Conservation (phyloP, 805 yeast species). For the Candida hispaniensis region DNA sequence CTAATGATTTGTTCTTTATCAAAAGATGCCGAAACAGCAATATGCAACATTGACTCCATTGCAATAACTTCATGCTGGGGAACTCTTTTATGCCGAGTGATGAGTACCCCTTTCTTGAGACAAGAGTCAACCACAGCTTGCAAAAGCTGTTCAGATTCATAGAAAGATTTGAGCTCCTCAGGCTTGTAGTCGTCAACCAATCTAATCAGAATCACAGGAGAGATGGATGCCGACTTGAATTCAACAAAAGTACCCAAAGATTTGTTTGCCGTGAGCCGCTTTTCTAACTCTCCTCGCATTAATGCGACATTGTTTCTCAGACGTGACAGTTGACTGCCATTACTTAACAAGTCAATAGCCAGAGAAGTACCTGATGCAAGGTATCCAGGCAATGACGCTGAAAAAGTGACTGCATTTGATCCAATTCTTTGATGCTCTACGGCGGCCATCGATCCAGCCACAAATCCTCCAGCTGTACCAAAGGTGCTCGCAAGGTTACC, state of each 20-base stretch:
- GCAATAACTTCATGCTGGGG: slow-evolving; percentile 68
- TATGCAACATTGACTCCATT: slow-evolving; percentile 38
- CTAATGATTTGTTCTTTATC: slow-evolving; percentile 2
- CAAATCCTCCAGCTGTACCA: slow-evolving; percentile 87
- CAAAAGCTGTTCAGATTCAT: slow-evolving; percentile 29
- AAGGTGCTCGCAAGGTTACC: slow-evolving; percentile 77
- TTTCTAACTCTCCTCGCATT: slow-evolving; percentile 18
- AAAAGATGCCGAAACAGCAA: slow-evolving; percentile 7
- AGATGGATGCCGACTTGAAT: slow-evolving; percentile 25
- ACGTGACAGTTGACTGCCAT: slow-evolving; percentile 22
- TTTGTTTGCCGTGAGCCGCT: slow-evolving; percentile 3
- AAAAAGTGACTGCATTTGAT: slow-evolving; percentile 81
- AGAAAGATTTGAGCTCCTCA: slow-evolving; percentile 21
- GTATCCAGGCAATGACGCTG: slow-evolving; percentile 91
- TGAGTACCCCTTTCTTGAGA: slow-evolving; percentile 43
- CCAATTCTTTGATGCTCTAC: slow-evolving; percentile 86
- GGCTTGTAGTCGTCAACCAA: slow-evolving; percentile 34
- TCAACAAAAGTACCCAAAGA: slow-evolving; percentile 3
- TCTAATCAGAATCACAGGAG: slow-evolving; percentile 63
- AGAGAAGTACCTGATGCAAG: slow-evolving; percentile 39
- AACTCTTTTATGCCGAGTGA: slow-evolving; percentile 54
- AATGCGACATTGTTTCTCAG: slow-evolving; percentile 20
- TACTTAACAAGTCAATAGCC: slow-evolving; percentile 24
- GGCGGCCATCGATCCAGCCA: slow-evolving; percentile 76
- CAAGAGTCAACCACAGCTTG: slow-evolving; percentile 55